Conservation (phyloP, 495 filamentous ascomycete genomes). For the Trichoderma erinaceum region DNA sequence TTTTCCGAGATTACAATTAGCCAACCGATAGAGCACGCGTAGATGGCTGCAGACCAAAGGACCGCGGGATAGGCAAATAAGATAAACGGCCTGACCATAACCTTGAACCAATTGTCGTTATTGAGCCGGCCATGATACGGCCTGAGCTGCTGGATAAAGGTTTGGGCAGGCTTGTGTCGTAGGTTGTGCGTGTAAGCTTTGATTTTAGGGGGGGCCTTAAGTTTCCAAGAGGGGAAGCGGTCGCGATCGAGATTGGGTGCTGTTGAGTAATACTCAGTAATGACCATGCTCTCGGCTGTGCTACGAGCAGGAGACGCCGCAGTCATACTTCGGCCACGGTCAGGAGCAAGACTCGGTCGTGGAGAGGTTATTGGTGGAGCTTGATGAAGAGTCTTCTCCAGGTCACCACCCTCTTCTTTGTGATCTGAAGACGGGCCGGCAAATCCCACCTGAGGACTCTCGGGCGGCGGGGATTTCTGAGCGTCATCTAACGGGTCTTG, state of each 20-base stretch:
- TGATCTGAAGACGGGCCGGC: background rate
- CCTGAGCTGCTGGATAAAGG: slow-evolving; percentile 63
- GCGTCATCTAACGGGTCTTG: background rate
- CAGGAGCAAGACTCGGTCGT: background rate
- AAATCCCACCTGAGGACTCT: background rate
- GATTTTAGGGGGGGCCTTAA: slow-evolving; percentile 22
- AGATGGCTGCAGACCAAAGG: slow-evolving; percentile 84
- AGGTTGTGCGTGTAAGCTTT: slow-evolving; percentile 56
- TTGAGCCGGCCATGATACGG: slow-evolving; percentile 72
- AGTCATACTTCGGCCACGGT: background rate
- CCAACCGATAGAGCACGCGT: slow-evolving; percentile 89
- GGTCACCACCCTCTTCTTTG: background rate
- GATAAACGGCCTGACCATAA: slow-evolving; percentile 72
- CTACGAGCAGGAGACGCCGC: background rate
- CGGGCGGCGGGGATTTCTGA: background rate
- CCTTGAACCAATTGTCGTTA: slow-evolving; percentile 72
- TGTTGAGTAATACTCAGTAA: slow-evolving; percentile 3
- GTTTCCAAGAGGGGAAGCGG: slow-evolving; percentile 27
- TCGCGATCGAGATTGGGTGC: slow-evolving; percentile 17
- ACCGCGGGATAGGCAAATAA: slow-evolving; percentile 83
- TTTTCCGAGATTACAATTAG: slow-evolving; percentile 88
- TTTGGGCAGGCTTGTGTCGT: slow-evolving; percentile 52
- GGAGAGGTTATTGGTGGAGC: background rate
- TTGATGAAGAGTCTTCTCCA: background rate
- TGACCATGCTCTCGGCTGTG: background rate